phyloP scores from a whole-genome alignment of 306 rosid species.

The Trifolium pratense region DNA sequence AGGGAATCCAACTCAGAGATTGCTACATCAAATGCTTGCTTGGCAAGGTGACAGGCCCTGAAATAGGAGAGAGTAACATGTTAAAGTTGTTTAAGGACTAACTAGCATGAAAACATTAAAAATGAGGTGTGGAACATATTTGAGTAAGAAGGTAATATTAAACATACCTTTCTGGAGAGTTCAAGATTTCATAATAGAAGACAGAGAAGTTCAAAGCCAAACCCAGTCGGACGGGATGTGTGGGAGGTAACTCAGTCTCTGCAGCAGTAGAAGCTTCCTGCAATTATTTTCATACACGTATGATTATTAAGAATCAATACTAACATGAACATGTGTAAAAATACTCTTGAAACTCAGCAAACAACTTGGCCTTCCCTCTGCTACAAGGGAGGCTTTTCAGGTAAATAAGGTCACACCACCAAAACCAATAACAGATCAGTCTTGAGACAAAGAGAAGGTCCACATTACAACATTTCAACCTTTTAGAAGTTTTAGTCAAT shows the following conservation, averaged over 20 bases:
- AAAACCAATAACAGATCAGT: background rate
- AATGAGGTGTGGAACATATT: background rate
- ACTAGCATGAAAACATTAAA: background rate
- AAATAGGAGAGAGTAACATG: constrained; percentile 18
- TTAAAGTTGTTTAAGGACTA: constrained; percentile 14
- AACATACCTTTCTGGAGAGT: constrained; percentile 72
- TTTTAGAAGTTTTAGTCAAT: too few relatives aligned
- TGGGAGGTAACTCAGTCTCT: constrained; percentile 63
- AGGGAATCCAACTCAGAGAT: constrained; percentile 67
- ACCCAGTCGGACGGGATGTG: constrained; percentile 71
- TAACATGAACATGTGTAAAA: constrained; percentile 9
- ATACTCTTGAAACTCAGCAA: background rate
- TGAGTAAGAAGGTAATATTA: background rate
- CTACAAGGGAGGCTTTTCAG: background rate
- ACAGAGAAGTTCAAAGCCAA: constrained; percentile 77
- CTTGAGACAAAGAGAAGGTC: background rate
- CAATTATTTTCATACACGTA: constrained; percentile 28
- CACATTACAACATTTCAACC: too few relatives aligned
- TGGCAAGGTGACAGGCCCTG: constrained; percentile 74
- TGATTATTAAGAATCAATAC: constrained; percentile 1
- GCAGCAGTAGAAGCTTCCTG: constrained; percentile 60
- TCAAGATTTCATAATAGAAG: constrained; percentile 74
- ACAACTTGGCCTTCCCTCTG: background rate
- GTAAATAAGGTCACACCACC: constrained; percentile 19
- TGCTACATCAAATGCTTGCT: constrained; percentile 76